Percentiles rank a stretch among this genome's conserved stretches.
phyloP scores from a whole-genome alignment of 352 stramenopile species.

The Phytophthora cactorum region DNA sequence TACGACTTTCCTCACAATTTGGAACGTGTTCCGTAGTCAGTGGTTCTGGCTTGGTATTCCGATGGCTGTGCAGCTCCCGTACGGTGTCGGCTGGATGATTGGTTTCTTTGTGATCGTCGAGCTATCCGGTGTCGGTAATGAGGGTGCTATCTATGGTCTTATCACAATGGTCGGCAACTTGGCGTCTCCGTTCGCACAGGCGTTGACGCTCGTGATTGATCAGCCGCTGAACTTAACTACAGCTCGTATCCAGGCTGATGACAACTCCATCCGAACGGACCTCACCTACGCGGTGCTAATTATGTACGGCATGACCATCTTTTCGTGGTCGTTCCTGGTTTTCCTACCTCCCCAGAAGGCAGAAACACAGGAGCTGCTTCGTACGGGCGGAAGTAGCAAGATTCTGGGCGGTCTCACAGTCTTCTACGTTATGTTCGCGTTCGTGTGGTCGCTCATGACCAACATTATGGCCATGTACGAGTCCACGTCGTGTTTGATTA shows the following conservation, averaged over 20 bases:
- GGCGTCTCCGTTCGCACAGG: constrained; percentile 7
- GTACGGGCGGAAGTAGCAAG: constrained; percentile 16
- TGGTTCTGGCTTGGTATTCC: constrained; percentile 22
- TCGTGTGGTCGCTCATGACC: constrained; percentile 21
- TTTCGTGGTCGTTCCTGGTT: constrained; percentile 20
- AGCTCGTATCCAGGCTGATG: constrained; percentile 9
- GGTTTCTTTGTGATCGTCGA: constrained; percentile 30
- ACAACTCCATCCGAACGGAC: constrained; percentile 7
- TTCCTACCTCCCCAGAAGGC: constrained; percentile 13
- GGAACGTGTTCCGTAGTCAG: constrained; percentile 14
- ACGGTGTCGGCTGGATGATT: constrained; percentile 36
- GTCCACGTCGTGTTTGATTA: constrained; percentile 19
- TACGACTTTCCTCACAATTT: constrained; percentile 10
- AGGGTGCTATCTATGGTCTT: constrained; percentile 36
- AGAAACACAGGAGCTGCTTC: constrained; percentile 17
- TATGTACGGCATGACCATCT: constrained; percentile 21
- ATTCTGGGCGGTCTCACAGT: constrained; percentile 10
- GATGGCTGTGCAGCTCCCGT: constrained; percentile 18
- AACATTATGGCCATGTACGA: constrained; percentile 28
- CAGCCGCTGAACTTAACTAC: constrained; percentile 15
- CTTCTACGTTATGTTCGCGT: constrained; percentile 15
- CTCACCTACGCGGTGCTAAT: constrained; percentile 20
- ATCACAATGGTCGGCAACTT: constrained; percentile 36
- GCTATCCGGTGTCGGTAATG: constrained; percentile 35
- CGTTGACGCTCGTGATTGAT: constrained; percentile 17